A percentile compares a stretch with the other conserved stretches of the same genome.
Evolutionary conservation across 2,329 filamentous ascomycete species (phyloP).

Genomic region (Atkinsonella texensis): DNA sequence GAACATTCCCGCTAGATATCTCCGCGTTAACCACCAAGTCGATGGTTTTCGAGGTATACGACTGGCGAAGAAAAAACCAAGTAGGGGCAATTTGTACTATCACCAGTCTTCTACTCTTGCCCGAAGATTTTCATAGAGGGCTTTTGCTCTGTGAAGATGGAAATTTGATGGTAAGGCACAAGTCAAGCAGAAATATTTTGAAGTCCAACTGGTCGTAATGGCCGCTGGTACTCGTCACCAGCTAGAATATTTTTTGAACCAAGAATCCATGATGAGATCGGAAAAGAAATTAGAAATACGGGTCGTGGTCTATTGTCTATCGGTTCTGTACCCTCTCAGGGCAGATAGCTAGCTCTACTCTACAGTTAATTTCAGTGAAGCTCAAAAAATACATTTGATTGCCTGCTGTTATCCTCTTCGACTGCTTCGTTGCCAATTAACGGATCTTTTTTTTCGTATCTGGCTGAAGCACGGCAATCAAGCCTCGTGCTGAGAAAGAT

Average conservation of each 20-base stretch:
- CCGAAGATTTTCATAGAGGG: constrained; percentile 69
- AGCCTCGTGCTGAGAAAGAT: constrained; percentile 1
- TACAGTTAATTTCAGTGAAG: constrained; percentile 6
- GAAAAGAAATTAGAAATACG: constrained; percentile 1
- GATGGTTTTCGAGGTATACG: constrained; percentile 87
- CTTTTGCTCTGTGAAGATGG: constrained; percentile 47
- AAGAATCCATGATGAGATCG: too few relatives aligned
- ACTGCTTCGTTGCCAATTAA: neutral
- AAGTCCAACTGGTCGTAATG: neutral
- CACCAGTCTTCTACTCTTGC: constrained; percentile 49
- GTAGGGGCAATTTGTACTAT: constrained; percentile 29
- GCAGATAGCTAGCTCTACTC: constrained; percentile 9
- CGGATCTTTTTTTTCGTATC: neutral
- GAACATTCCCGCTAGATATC: constrained; percentile 64
- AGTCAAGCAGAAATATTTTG: constrained; percentile 10
- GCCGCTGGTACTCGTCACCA: too few relatives aligned
- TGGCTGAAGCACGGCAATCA: constrained; percentile 2
- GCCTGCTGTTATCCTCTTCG: neutral
- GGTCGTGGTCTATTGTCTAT: constrained; percentile 8
- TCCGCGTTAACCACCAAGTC: constrained; percentile 61
- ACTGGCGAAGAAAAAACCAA: constrained; percentile 69
- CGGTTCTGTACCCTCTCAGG: constrained; percentile 5
- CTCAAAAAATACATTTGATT: constrained; percentile 6
- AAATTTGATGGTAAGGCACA: constrained; percentile 86
- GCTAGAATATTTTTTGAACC: too few relatives aligned